These are phyloP conservation scores for Chytridiales sp. DNA, from an alignment of 371 early-diverging fungal species.

Conservation along the genomic window DNA sequence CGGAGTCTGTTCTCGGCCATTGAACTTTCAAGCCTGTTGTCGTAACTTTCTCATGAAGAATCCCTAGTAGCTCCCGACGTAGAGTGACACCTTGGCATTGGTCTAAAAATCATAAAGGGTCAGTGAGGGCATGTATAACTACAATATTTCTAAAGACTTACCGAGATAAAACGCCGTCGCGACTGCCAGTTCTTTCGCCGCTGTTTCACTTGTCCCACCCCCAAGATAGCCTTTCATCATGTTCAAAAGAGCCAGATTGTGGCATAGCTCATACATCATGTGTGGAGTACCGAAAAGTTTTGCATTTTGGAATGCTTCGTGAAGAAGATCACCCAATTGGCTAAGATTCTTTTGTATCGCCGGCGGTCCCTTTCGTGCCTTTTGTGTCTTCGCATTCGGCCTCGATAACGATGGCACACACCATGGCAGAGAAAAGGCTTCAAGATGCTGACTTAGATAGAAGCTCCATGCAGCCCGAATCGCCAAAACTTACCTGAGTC, in stretches of 20 bases:
- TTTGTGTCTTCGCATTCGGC: constrained; percentile 3
- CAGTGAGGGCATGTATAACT: background rate
- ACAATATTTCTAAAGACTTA: background rate
- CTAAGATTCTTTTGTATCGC: constrained; percentile 13
- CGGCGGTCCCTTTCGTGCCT: constrained; percentile 5
- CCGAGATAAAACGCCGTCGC: constrained; percentile 23
- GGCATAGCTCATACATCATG: constrained; percentile 21
- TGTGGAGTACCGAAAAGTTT: constrained; percentile 22
- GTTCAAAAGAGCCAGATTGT: constrained; percentile 23
- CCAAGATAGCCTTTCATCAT: constrained; percentile 29
- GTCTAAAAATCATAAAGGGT: background rate
- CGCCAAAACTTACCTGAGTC: constrained; percentile 35
- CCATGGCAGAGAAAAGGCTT: constrained; percentile 40
- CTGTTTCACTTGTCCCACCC: constrained; percentile 7
- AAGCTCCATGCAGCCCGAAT: background rate
- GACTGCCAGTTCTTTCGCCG: constrained; percentile 16
- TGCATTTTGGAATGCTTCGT: constrained; percentile 19
- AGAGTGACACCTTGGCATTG: background rate
- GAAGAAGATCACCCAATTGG: constrained; percentile 19
- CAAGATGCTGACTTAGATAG: background rate
- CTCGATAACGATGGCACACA: constrained; percentile 18
- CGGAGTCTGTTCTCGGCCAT: background rate
- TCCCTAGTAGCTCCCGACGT: background rate
- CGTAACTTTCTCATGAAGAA: no score
- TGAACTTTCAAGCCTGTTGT: no score